Evolutionary conservation across 441 rosid genomes (phyloP).

Genomic region (Erodium moschatum): DNA sequence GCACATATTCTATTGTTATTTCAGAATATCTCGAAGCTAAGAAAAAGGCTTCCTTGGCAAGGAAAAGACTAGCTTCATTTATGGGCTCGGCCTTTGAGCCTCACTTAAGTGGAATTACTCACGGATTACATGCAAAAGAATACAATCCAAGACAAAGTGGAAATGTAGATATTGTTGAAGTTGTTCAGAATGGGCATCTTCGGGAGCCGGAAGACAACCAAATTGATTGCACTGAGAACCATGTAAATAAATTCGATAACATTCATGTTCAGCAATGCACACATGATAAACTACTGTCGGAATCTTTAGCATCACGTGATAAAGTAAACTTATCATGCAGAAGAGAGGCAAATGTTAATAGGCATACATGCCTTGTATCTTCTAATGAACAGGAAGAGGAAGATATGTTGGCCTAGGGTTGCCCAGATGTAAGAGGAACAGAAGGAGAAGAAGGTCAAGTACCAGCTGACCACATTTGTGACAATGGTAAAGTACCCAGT

Average conservation of each 20-base stretch:
- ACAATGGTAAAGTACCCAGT: constrained; percentile 15
- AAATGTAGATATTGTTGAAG: constrained; percentile 12
- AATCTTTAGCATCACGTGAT: constrained; percentile 20
- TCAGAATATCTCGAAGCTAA: constrained; percentile 38
- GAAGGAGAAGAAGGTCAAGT: constrained; percentile 22
- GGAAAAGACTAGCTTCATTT: constrained; percentile 34
- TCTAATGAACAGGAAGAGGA: constrained; percentile 21
- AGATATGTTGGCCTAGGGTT: constrained; percentile 15
- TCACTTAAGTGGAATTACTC: constrained; percentile 15
- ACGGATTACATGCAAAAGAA: constrained; percentile 19
- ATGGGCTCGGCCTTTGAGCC: constrained; percentile 18
- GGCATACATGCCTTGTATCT: not conserved
- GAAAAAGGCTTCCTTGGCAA: constrained; percentile 28
- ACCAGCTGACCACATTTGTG: constrained; percentile 3
- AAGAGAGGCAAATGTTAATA: constrained; percentile 17
- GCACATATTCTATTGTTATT: constrained; percentile 39
- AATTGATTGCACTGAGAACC: constrained; percentile 13
- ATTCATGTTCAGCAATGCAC: constrained; percentile 11
- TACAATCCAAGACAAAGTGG: constrained; percentile 19
- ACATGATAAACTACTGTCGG: constrained; percentile 17
- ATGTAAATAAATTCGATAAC: constrained; percentile 13
- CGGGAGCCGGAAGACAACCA: constrained; percentile 15
- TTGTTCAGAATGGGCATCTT: constrained; percentile 19
- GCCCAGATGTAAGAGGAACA: constrained; percentile 12
- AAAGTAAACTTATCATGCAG: constrained; percentile 14